phyloP scores from a whole-genome alignment of 2,329 filamentous ascomycete species.

The Tolypocladium paradoxum region DNA sequence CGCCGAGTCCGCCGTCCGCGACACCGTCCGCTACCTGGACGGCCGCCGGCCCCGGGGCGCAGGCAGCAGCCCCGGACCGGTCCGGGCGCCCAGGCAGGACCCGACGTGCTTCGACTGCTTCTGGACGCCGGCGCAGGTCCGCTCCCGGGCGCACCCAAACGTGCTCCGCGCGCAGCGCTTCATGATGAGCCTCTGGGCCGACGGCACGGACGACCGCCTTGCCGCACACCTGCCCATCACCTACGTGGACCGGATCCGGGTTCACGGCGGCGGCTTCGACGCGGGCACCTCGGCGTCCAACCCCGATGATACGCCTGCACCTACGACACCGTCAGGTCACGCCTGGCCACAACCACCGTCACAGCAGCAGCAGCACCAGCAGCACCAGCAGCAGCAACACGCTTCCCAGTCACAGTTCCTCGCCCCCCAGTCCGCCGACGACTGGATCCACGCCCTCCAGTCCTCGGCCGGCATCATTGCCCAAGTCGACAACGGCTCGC shows the following conservation, averaged over 20 bases:
- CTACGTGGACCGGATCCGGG: constrained; percentile 59
- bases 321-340: not conserved
- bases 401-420: not conserved
- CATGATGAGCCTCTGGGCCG: constrained; percentile 57
- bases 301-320: not conserved
- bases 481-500: constrained; percentile 59
- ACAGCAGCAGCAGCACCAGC: not conserved
- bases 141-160: constrained; percentile 54
- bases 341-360: not conserved
- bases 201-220: constrained; percentile 41
- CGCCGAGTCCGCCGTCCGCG: constrained; percentile 46
- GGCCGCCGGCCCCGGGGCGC: constrained; percentile 2
- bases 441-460: constrained; percentile 27
- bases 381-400: not conserved
- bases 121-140: constrained; percentile 60
- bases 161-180: constrained; percentile 54
- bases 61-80: not conserved
- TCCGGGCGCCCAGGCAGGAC: constrained; percentile 27
- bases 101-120: constrained; percentile 65
- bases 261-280: constrained; percentile 38
- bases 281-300: not conserved
- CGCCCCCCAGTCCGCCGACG: constrained; percentile 21
- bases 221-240: constrained; percentile 51
- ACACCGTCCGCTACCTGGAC: constrained; percentile 44
- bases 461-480: constrained; percentile 45